These are phyloP conservation scores for Chalciporus pseudorubinellus DNA, from an alignment of 768 basidiomycete species.

Conservation along the genomic window DNA sequence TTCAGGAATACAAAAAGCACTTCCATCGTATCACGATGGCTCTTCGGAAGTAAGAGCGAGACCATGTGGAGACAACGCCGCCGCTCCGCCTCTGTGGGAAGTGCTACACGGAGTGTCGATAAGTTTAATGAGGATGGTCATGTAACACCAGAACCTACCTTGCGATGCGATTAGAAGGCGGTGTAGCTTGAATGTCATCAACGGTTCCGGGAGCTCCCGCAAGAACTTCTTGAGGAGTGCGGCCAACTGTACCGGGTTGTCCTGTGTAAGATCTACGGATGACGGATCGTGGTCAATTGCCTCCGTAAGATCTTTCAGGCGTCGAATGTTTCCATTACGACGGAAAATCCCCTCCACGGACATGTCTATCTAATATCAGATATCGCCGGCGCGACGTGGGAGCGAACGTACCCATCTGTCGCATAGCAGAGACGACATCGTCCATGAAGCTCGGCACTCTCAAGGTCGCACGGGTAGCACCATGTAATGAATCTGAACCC, in stretches of 20 bases:
- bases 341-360: slow-evolving; percentile 98
- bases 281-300: slow-evolving; percentile 92
- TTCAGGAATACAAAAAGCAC: slow-evolving; percentile 97
- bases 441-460: slow-evolving; percentile 97
- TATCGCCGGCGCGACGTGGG: neutral
- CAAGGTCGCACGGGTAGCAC: slow-evolving; percentile 79
- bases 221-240: slow-evolving; percentile 97
- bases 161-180: slow-evolving; percentile 85
- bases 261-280: slow-evolving; percentile 87
- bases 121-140: slow-evolving; percentile 7
- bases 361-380: slow-evolving; percentile 65
- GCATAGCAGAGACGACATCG: slow-evolving; percentile 97
- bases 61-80: slow-evolving; percentile 82
- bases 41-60: slow-evolving; percentile 83
- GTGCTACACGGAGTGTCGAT: slow-evolving; percentile 41
- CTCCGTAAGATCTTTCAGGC: slow-evolving; percentile 87
- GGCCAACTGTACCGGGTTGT: slow-evolving; percentile 96
- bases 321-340: slow-evolving; percentile 95
- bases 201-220: slow-evolving; percentile 91
- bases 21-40: slow-evolving; percentile 96
- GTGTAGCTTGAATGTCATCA: slow-evolving; percentile 93
- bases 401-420: slow-evolving; percentile 85
- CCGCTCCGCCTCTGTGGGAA: slow-evolving; percentile 74
- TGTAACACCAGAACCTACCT: slow-evolving; percentile 50
- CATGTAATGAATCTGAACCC: slow-evolving; percentile 92